Conservation (phyloP, 2,329 filamentous ascomycete species). For the Fusarium fracticaudum region DNA sequence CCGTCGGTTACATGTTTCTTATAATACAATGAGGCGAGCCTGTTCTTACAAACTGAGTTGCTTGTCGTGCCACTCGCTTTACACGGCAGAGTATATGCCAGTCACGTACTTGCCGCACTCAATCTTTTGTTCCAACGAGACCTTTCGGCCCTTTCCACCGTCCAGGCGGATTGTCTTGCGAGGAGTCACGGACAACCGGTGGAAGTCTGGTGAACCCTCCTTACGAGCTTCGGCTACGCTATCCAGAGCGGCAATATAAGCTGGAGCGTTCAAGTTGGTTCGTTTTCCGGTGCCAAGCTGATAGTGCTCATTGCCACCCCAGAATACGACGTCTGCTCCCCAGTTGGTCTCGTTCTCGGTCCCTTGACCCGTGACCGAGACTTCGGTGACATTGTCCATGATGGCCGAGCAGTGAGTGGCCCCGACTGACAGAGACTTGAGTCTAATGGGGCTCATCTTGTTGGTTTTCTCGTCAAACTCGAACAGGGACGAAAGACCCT, state of each 20-base stretch:
- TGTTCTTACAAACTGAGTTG: conserved; percentile 7
- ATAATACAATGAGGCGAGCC: conserved; percentile 21
- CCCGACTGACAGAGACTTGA: conserved; percentile 78
- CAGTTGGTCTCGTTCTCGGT: conserved; percentile 81
- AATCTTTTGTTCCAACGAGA: conserved; percentile 84
- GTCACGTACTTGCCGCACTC: conserved; percentile 87
- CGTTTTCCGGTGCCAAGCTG: conserved; percentile 93
- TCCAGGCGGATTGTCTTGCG: conserved; percentile 72
- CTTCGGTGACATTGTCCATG: conserved; percentile 81
- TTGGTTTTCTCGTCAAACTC: conserved; percentile 85
- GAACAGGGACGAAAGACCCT: conserved; percentile 81
- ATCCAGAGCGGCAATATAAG: conserved; percentile 83
- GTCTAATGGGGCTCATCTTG: conserved; percentile 77
- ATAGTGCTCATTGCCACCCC: conserved; percentile 94
- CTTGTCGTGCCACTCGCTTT: conserved; percentile 12
- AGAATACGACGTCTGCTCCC: conserved; percentile 90
- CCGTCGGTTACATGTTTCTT: conserved; percentile 30
- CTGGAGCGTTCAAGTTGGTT: conserved; percentile 79
- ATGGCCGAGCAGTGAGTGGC: conserved; percentile 83
- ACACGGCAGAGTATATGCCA: conserved; percentile 79
- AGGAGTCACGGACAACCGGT: conserved; percentile 84
- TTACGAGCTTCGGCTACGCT: conserved; percentile 66
- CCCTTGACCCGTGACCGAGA: conserved; percentile 61
- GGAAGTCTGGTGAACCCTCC: conserved; percentile 69
- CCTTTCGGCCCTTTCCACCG: conserved; percentile 70